Evolutionary conservation across 176 grass and related monocot species (phyloP).

Genomic region (Rhynchospora tenuis): DNA sequence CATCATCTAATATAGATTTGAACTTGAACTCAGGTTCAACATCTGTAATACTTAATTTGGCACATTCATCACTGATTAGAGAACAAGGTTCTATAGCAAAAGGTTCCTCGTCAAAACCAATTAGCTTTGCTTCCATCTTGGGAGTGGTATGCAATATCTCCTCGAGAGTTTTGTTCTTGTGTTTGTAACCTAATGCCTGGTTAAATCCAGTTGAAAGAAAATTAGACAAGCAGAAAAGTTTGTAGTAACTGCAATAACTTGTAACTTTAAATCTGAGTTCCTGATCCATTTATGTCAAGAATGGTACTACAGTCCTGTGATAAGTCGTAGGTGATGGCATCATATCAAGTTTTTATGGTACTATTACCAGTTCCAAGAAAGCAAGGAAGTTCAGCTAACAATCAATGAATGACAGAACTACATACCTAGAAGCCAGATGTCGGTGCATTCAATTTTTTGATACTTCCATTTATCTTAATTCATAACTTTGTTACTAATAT

Average conservation of each 20-base stretch:
- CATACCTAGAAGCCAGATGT: too few species aligned
- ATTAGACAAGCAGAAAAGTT: neutral
- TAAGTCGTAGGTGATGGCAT: too few species aligned
- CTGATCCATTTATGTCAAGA: neutral
- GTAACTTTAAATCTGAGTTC: neutral
- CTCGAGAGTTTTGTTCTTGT: conserved; percentile 79
- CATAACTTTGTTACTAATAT: too few species aligned
- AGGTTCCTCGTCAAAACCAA: conserved; percentile 85
- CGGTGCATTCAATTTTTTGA: too few species aligned
- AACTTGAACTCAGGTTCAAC: neutral
- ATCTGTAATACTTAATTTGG: conserved; percentile 9
- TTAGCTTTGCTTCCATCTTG: conserved; percentile 60
- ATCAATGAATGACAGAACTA: too few species aligned
- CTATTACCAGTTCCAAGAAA: too few species aligned
- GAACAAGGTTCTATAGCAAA: conserved; percentile 37
- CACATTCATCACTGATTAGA: neutral
- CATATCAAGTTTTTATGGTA: too few species aligned
- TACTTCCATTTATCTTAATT: too few species aligned
- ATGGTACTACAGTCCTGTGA: neutral
- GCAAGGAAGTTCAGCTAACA: too few species aligned
- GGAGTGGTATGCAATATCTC: conserved; percentile 47
- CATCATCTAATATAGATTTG: neutral
- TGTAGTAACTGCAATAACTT: neutral
- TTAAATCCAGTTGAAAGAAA: neutral
- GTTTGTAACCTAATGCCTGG: conserved; percentile 71